A percentile compares a stretch with the other conserved stretches of the same genome.
phyloP scores from a whole-genome alignment of 2,329 filamentous ascomycete species.

The Pseudogymnoascus sp. region DNA sequence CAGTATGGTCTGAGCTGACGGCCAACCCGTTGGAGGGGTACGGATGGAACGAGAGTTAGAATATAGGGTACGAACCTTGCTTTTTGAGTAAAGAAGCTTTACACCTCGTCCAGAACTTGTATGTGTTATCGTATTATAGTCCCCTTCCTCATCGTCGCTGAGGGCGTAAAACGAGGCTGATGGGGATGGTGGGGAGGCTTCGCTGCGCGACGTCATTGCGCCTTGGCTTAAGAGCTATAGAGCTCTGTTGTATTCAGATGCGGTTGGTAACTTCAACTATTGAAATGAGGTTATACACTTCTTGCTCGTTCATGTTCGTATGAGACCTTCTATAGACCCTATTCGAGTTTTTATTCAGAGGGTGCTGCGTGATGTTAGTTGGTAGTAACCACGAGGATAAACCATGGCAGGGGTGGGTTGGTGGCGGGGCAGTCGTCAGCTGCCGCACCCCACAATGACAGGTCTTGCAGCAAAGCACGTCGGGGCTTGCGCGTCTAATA shows the following conservation, averaged over 20 bases:
- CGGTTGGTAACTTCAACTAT: not conserved
- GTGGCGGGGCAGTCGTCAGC: slow-evolving; percentile 11
- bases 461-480: not conserved
- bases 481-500: not conserved
- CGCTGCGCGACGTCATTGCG: slow-evolving; percentile 26
- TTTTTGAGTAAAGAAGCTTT: slow-evolving; percentile 91
- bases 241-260: not conserved
- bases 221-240: slow-evolving; percentile 5
- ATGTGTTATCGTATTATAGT: slow-evolving; percentile 89
- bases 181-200: slow-evolving; percentile 52
- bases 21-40: slow-evolving; percentile 10
- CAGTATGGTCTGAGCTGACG: slow-evolving; percentile 18
- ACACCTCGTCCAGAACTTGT: slow-evolving; percentile 71
- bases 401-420: slow-evolving; percentile 5
- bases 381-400: slow-evolving; percentile 2
- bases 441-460: slow-evolving; percentile 9
- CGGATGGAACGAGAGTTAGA: slow-evolving; percentile 19
- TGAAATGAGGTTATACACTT: not conserved
- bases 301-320: not conserved
- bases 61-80: slow-evolving; percentile 61
- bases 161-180: slow-evolving; percentile 88
- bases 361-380: not conserved
- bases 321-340: not conserved
- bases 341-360: not conserved
- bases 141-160: slow-evolving; percentile 92